Evolutionary conservation across 2,329 filamentous ascomycete species (phyloP), one percentile per base, ranked within the genome.

Genomic region (Beauveria caledonica): DNA sequence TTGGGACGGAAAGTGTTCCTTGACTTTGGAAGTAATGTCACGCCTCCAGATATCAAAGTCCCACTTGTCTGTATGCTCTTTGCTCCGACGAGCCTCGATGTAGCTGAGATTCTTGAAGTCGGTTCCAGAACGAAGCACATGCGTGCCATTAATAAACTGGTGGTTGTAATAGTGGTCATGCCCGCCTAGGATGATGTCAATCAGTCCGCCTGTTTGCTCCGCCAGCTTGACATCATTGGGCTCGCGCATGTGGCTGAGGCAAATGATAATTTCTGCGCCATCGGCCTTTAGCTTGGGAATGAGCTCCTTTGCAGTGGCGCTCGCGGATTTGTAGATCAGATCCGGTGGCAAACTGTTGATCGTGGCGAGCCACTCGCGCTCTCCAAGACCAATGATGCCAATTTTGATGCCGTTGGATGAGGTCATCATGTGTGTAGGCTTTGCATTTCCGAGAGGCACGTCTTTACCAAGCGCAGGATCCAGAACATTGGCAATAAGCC

Each of bases 61-160:
- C 91, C 91, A 96, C 19, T 81, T 80, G 17, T 68, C 69, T 17
- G 69, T 64, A 19, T 69, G 67, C 68, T 76, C 66, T 1, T 70
- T 61, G 64, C 81, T 84, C 23, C 84, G 80, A 66, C 89, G 83
- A 1, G 85, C 88, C 71, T 96, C 90, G 57, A 97, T 82, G 69
- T 96, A 96, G 69, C 89, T 94, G 39, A 96, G 77, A 70, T 97
- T 89, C 74, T 94, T 95, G 75, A 96, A 97, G 71, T 97, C 92
- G 19, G 87, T 90, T 0, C 92, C 92, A 0, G 90, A 95, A 1
- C 92, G 84, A n/a, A 97, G 77, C 3, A 96, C 84, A 68, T 96
- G 92, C 0, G 85, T 89, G 9, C 87, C 87, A 63, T 92, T 92
- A 71, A 94, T 81, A 60, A 92, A 69, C 59, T 80, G 83, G 73